phyloP scores from a whole-genome alignment of 495 filamentous ascomycete species.

The Neurospora intermedia region DNA sequence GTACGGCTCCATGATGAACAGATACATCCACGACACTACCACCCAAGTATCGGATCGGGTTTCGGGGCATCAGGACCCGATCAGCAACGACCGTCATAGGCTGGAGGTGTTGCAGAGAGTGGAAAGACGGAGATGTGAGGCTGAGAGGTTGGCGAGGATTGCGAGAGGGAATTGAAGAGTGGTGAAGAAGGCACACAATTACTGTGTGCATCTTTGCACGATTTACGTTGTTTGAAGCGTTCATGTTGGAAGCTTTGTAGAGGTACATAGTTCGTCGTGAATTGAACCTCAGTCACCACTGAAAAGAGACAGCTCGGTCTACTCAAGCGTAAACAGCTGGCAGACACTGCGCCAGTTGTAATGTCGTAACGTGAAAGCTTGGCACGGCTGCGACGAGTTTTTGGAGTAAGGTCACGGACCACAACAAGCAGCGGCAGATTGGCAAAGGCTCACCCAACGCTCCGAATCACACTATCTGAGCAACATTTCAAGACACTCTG shows the following conservation, averaged over 20 bases:
- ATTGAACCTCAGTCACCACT: too few relatives aligned
- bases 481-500: conserved; percentile 5
- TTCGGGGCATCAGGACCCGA: conserved; percentile 1
- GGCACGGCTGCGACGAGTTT: background rate
- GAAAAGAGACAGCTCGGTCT: background rate
- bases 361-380: background rate
- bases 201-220: background rate
- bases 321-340: background rate
- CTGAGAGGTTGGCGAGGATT: conserved; percentile 1
- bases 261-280: too few relatives aligned
- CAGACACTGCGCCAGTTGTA: background rate
- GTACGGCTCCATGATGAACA: background rate
- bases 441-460: conserved; percentile 1
- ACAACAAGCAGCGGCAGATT: conserved; percentile 5
- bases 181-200: background rate
- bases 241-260: too few relatives aligned
- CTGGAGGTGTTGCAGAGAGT: background rate
- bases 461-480: conserved; percentile 6
- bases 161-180: background rate
- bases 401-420: background rate
- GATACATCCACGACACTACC: conserved; percentile 5
- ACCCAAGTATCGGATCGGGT: background rate
- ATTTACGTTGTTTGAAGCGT: background rate
- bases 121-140: background rate
- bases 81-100: background rate